A percentile compares a stretch with the other conserved stretches of the same genome.
Conservation (phyloP, 2,329 filamentous ascomycete species). For the Fusarium sp. region DNA sequence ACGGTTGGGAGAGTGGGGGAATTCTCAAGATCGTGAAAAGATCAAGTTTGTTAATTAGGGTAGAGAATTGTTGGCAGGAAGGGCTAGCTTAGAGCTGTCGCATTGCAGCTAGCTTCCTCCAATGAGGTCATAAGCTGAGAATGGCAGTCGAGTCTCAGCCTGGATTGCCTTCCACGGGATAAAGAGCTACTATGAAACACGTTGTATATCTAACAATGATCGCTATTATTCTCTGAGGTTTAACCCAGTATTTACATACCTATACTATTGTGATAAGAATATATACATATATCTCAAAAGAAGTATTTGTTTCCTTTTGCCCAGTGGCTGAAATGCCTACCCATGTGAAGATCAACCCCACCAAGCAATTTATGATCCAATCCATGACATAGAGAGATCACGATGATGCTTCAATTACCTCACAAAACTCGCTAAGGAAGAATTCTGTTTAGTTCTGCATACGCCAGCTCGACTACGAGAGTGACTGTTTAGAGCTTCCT, state of each 20-base stretch:
- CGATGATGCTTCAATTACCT: not conserved
- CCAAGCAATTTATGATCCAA: not conserved
- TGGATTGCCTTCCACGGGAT: not conserved
- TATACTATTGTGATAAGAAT: not conserved
- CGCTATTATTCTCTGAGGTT: not conserved
- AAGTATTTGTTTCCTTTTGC: too few relatives aligned
- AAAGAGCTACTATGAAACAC: not conserved
- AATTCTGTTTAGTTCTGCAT: not conserved
- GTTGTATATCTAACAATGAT: not conserved
- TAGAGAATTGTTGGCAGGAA: not conserved
- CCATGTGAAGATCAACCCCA: conserved; percentile 30
- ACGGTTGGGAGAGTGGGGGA: not conserved
- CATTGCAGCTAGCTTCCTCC: conserved; percentile 12
- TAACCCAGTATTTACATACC: not conserved
- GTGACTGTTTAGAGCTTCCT: not conserved
- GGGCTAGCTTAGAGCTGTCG: conserved; percentile 12
- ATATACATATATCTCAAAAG: not conserved
- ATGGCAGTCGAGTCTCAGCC: not conserved
- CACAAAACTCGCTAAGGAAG: too few relatives aligned
- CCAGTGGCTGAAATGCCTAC: not conserved
- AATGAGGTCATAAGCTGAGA: conserved; percentile 14
- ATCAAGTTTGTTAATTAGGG: not conserved
- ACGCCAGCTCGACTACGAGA: not conserved
- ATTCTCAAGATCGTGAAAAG: not conserved
- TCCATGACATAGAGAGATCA: not conserved